A percentile compares a stretch with the other conserved stretches of the same genome.
phyloP scores from a whole-genome alignment of 2,329 filamentous ascomycete genomes.

The Mollisia scopiformis region DNA sequence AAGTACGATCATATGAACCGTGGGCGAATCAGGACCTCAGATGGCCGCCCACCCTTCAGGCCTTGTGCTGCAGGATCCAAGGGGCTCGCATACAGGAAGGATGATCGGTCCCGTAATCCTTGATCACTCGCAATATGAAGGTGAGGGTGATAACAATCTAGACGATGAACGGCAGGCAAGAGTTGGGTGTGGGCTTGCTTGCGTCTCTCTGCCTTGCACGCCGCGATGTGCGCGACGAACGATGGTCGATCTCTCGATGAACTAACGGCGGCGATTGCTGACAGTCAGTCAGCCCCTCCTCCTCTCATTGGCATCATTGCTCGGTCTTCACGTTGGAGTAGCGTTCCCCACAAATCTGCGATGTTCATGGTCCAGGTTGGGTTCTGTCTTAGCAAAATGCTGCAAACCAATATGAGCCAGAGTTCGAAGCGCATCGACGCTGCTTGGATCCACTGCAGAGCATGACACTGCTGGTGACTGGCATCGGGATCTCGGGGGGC shows the following conservation, averaged over 20 bases:
- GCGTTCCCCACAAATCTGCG: conserved; percentile 27
- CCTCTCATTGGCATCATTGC: neutral
- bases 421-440: conserved; percentile 4
- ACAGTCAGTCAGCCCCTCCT: neutral
- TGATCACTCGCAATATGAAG: conserved; percentile 17
- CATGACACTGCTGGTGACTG: neutral
- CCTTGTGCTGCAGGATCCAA: conserved; percentile 20
- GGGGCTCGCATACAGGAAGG: conserved; percentile 23
- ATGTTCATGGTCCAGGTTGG: neutral
- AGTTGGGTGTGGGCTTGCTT: neutral
- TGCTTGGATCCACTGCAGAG: conserved; percentile 1
- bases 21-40: conserved; percentile 15
- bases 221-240: neutral
- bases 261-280: neutral
- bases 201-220: too few relatives aligned
- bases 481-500: neutral
- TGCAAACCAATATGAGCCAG: neutral
- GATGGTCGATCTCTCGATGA: neutral
- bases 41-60: conserved; percentile 12
- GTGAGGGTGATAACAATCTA: conserved; percentile 8
- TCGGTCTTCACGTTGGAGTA: neutral
- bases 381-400: neutral
- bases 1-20: conserved; percentile 11
- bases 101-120: conserved; percentile 27
- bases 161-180: neutral